These are phyloP conservation scores for Vigna angularis DNA, from an alignment of 306 rosid genomes.

Conservation along the genomic window DNA sequence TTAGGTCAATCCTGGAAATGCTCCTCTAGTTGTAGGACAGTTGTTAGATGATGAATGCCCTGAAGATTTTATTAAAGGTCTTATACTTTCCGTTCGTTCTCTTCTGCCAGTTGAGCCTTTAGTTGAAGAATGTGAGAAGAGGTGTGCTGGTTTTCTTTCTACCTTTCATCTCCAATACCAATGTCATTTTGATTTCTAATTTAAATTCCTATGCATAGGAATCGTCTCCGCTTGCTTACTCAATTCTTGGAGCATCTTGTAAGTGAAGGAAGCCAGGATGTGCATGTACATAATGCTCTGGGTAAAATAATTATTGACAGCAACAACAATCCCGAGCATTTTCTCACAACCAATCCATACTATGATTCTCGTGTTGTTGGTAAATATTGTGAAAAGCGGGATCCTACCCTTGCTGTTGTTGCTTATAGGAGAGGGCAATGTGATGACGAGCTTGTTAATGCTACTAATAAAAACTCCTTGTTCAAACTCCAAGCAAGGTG, in stretches of 20 bases:
- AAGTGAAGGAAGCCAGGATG: constrained; percentile 99
- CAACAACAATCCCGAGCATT: constrained; percentile 97
- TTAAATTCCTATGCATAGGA: constrained; percentile 56
- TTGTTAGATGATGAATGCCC: constrained; percentile 97
- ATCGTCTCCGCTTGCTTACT: constrained; percentile 91
- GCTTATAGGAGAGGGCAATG: constrained; percentile 97
- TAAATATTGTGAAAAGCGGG: constrained; percentile 95
- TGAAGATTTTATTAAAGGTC: constrained; percentile 95
- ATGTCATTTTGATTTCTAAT: constrained; percentile 34
- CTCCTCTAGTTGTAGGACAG: constrained; percentile 95
- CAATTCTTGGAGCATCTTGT: constrained; percentile 98
- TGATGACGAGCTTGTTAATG: constrained; percentile 91
- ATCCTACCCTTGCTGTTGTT: constrained; percentile 97
- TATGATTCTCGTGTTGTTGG: constrained; percentile 98
- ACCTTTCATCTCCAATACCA: constrained; percentile 34
- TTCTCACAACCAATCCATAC: constrained; percentile 97
- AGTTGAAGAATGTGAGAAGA: constrained; percentile 97
- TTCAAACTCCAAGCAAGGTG: constrained; percentile 97
- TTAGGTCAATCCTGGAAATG: constrained; percentile 95
- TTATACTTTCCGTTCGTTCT: constrained; percentile 97
- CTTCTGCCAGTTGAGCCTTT: constrained; percentile 97
- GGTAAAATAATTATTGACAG: constrained; percentile 97
- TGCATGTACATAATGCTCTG: constrained; percentile 94
- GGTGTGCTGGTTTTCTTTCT: constrained; percentile 54
- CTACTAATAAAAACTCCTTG: constrained; percentile 88